Evolutionary conservation across 345 rosid species (phyloP), one percentile per base, ranked within the genome.

Genomic region (Garcia nutans): DNA sequence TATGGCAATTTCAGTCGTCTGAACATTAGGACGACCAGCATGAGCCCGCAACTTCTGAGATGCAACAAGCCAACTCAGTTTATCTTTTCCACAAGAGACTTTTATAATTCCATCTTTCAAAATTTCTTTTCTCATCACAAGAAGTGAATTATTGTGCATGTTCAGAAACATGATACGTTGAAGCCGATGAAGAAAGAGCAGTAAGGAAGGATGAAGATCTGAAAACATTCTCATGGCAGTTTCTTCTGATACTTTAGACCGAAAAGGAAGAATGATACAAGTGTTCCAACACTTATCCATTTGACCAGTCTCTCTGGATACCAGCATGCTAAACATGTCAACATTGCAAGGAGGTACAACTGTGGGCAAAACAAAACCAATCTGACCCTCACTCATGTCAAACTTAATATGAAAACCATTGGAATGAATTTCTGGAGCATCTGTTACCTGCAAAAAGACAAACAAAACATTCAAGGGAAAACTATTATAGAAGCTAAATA

Each of bases 381-480:
- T 95, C 84, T 91, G 91, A 73, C 97, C 99, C 68, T 89, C 93
- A 60, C 92, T 88, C 79, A 89, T 86, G 83, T 94, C 98, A 79
- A 92, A 94, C 86, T 91, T 92, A 75, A 95, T 78, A 78, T 93
- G 97, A 82, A 92, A 93, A 57, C 97, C 99, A 82, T 95, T 95
- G 74, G 99, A 95, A 81, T 95, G 99, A 75, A 95, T 95, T 88
- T 95, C 96, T 16, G 99, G 99, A 80, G 97, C 89, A 86, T 95
- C 89, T 41, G 99, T 91, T 75, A 95, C 89, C 99, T 95, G 86
- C 77, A 83, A 70, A 83, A 77, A 57, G 60, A 77, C 64, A 62
- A 78, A 65, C 20, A 22, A 56, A 45, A 17, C 54, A 37, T 72
- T n/a, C 33, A 56, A 2, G 70, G 68, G 63, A 58, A 69, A 62